Percentiles rank a stretch among this genome's conserved stretches.
phyloP scores from a whole-genome alignment of 306 rosid species.

The Prinsepia uniflora region DNA sequence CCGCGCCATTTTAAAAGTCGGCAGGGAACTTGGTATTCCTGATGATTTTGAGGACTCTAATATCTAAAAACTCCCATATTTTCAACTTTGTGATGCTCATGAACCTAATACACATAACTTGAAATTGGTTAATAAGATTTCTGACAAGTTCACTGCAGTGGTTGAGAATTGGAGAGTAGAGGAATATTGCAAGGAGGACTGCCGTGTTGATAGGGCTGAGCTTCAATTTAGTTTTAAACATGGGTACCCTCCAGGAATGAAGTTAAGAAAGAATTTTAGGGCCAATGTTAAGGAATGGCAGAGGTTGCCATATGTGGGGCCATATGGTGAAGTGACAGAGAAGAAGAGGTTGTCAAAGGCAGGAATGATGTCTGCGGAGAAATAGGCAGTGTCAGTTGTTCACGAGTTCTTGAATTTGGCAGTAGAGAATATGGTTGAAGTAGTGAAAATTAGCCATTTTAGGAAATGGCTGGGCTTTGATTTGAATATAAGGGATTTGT shows the following conservation, averaged over 20 bases:
- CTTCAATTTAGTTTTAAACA: conserved; percentile 61
- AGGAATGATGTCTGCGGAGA: conserved; percentile 54
- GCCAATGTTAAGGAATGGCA: conserved; percentile 93
- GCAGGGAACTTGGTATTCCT: conserved; percentile 92
- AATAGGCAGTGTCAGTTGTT: conserved; percentile 70
- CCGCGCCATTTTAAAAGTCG: conserved; percentile 75
- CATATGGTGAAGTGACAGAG: conserved; percentile 53
- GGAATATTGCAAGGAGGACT: conserved; percentile 68
- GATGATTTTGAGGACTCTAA: conserved; percentile 83
- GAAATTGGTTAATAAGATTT: conserved; percentile 49
- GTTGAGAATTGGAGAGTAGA: conserved; percentile 82
- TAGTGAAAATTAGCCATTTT: conserved; percentile 62
- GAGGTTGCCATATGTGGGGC: conserved; percentile 65
- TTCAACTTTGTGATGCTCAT: conserved; percentile 60
- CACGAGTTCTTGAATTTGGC: conserved; percentile 88
- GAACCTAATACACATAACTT: conserved; percentile 75
- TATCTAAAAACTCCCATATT: conserved; percentile 47
- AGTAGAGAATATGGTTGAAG: conserved; percentile 92
- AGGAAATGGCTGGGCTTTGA: conserved; percentile 57
- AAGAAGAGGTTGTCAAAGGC: conserved; percentile 45
- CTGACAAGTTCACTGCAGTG: conserved; percentile 40
- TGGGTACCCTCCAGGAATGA: conserved; percentile 81
- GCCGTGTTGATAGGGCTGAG: conserved; percentile 50
- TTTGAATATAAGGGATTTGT: conserved; percentile 61
- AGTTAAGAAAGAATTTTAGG: conserved; percentile 57